A percentile compares a stretch with the other conserved stretches of the same genome.
phyloP scores from a whole-genome alignment of 805 yeast genomes.

The Candida palmyrensis region DNA sequence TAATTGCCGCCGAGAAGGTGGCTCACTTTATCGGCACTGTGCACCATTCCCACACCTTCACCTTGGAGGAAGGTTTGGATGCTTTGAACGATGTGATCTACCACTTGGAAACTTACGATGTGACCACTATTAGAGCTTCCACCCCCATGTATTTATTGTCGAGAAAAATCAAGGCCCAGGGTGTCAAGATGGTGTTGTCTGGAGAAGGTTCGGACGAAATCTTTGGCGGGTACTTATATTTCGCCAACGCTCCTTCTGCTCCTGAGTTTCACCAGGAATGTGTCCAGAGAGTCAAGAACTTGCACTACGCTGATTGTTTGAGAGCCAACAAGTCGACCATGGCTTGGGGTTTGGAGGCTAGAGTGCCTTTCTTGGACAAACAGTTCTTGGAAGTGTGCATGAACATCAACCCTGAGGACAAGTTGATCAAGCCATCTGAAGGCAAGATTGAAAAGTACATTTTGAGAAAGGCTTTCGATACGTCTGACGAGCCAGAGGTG shows the following conservation, averaged over 20 bases:
- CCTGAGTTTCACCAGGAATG: conserved; percentile 93
- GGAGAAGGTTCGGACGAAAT: conserved; percentile 99
- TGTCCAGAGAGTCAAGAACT: conserved; percentile 93
- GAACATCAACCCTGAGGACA: conserved; percentile 93
- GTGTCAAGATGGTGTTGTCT: conserved; percentile 97
- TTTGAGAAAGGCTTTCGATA: conserved; percentile 96
- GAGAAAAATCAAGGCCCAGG: conserved; percentile 98
- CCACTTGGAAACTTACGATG: conserved; percentile 97
- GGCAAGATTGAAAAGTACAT: conserved; percentile 93
- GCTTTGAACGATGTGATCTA: conserved; percentile 90
- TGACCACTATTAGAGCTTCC: conserved; percentile 97
- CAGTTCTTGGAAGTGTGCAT: conserved; percentile 85
- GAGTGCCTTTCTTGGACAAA: conserved; percentile 98
- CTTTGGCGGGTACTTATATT: conserved; percentile 97
- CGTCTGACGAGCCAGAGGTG: conserved; percentile 69
- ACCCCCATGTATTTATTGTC: conserved; percentile 97
- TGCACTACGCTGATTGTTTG: conserved; percentile 94
- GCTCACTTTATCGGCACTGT: conserved; percentile 94
- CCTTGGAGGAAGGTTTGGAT: conserved; percentile 94
- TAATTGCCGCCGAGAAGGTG: conserved; percentile 92
- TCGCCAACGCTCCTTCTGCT: conserved; percentile 93
- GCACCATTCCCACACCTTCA: conserved; percentile 97
- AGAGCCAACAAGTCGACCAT: conserved; percentile 99
- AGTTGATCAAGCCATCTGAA: conserved; percentile 65
- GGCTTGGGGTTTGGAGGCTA: conserved; percentile 99